These are phyloP conservation scores for Luffa acutangula DNA, from an alignment of 306 rosid genomes.

Conservation along the genomic window DNA sequence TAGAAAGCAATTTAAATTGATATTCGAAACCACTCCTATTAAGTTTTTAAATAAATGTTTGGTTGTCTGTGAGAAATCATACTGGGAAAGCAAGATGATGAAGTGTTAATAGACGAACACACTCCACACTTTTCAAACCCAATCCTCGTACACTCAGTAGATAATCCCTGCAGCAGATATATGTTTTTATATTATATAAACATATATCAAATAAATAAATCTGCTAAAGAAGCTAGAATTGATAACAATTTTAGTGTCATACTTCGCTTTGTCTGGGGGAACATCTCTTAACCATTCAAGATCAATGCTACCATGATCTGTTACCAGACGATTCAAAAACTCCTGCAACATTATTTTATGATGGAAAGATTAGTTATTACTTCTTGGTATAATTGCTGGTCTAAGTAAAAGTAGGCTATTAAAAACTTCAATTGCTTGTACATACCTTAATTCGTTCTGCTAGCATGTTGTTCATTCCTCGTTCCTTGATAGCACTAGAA, in stretches of 20 bases:
- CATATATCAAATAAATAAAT: neutral
- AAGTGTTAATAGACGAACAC: conserved; percentile 86
- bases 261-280: conserved; percentile 83
- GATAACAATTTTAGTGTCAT: conserved; percentile 18
- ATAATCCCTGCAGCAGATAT: conserved; percentile 54
- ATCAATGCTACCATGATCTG: conserved; percentile 77
- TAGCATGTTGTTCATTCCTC: conserved; percentile 92
- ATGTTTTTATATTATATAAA: neutral
- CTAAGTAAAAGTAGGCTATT: neutral
- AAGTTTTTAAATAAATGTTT: conserved; percentile 2
- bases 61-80: conserved; percentile 24
- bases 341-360: conserved; percentile 42
- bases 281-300: conserved; percentile 95
- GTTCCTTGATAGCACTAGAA: conserved; percentile 49
- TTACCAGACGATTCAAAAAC: conserved; percentile 64
- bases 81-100: conserved; percentile 97
- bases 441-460: conserved; percentile 86
- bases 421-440: conserved; percentile 3
- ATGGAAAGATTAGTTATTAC: neutral
- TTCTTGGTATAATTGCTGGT: neutral
- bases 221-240: neutral
- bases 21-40: conserved; percentile 10
- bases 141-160: conserved; percentile 74
- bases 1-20: conserved; percentile 14
- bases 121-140: conserved; percentile 94